These are phyloP conservation scores for Macrolepiota fuliginosa DNA, from an alignment of 768 basidiomycete genomes.

Conservation along the genomic window DNA sequence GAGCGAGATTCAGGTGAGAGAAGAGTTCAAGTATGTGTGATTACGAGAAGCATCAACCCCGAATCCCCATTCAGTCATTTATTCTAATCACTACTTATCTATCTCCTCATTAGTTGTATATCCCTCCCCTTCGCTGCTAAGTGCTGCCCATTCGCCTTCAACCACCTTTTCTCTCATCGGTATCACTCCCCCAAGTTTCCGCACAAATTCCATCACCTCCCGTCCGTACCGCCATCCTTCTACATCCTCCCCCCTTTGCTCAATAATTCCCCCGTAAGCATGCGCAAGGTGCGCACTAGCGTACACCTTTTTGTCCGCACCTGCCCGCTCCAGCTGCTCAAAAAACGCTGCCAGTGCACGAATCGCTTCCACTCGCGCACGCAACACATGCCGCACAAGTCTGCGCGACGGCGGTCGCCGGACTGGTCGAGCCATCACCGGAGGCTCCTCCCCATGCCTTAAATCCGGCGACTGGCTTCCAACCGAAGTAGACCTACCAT, in stretches of 20 bases:
- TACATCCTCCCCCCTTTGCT: slow-evolving; percentile 18
- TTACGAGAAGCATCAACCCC: background rate
- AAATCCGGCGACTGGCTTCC: slow-evolving; percentile 21
- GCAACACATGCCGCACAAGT: slow-evolving; percentile 85
- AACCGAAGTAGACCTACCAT: slow-evolving; percentile 16
- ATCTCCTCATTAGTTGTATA: slow-evolving; percentile 31
- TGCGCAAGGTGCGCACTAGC: slow-evolving; percentile 47
- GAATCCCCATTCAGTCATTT: slow-evolving; percentile 6
- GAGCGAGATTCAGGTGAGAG: background rate
- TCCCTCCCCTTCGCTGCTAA: slow-evolving; percentile 60
- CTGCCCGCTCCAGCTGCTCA: slow-evolving; percentile 50
- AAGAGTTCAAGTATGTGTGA: background rate
- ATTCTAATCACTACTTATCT: slow-evolving; percentile 13
- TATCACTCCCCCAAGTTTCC: slow-evolving; percentile 70
- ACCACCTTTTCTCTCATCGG: slow-evolving; percentile 43
- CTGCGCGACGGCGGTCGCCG: slow-evolving; percentile 72
- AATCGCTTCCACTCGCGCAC: slow-evolving; percentile 81
- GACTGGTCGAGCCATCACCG: slow-evolving; percentile 32
- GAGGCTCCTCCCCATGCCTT: slow-evolving; percentile 36
- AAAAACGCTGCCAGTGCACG: slow-evolving; percentile 74
- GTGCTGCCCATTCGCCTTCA: slow-evolving; percentile 70
- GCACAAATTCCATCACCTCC: slow-evolving; percentile 75
- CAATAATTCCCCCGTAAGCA: slow-evolving; percentile 39
- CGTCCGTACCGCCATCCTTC: slow-evolving; percentile 61
- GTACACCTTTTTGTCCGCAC: slow-evolving; percentile 37